Percentiles rank a stretch among this genome's conserved stretches.
Conservation (phyloP, 2,329 filamentous ascomycete genomes). For the Diaporthe vexans region DNA sequence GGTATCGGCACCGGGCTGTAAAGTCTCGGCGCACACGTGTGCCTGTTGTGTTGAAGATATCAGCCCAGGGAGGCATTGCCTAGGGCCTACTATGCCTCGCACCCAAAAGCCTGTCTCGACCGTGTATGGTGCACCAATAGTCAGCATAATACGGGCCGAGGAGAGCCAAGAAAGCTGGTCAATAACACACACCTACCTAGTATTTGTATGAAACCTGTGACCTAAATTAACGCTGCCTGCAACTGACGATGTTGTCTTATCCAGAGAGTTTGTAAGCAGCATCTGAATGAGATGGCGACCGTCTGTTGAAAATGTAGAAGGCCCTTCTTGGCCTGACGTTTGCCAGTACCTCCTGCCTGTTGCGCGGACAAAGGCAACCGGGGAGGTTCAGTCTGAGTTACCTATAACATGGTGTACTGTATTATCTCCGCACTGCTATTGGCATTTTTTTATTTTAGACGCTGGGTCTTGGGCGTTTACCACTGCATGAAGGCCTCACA, state of each 20-base stretch:
- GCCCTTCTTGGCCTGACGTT: neutral
- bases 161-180: neutral
- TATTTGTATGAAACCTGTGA: too few relatives aligned
- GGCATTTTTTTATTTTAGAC: too few relatives aligned
- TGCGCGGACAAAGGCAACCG: neutral
- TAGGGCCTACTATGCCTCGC: neutral
- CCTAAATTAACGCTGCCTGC: neutral
- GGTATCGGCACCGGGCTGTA: neutral
- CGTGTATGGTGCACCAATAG: neutral
- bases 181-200: neutral
- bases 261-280: too few relatives aligned
- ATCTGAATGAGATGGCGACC: neutral
- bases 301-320: neutral
- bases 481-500: too few relatives aligned
- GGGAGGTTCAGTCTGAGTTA: neutral
- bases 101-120: neutral
- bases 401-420: neutral
- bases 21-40: neutral
- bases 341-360: neutral
- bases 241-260: too few relatives aligned
- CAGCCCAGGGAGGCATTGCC: neutral
- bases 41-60: neutral
- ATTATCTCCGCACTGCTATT: too few relatives aligned
- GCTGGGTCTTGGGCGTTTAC: too few relatives aligned
- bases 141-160: neutral